Conservation (phyloP, 768 basidiomycete species). For the Serpula lacrymans region DNA sequence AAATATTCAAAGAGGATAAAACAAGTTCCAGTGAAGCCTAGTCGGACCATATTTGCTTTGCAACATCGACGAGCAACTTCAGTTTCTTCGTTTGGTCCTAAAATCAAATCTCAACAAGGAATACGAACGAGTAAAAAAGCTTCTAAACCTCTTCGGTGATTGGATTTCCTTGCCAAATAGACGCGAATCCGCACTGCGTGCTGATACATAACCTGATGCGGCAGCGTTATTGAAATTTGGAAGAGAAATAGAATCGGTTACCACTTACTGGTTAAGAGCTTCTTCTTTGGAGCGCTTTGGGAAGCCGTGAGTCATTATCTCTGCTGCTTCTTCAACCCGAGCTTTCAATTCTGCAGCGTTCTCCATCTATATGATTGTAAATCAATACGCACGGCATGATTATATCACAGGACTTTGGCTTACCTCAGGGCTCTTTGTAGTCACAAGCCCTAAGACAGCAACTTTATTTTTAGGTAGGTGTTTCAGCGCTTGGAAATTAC, state of each 20-base stretch:
- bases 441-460: conserved; percentile 41
- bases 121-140: too few relatives aligned
- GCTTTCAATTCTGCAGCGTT: conserved; percentile 35
- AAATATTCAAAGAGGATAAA: too few relatives aligned
- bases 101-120: too few relatives aligned
- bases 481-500: conserved; percentile 33
- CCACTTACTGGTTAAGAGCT: conserved; percentile 36
- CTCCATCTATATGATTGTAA: conserved; percentile 35
- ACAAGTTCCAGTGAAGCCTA: too few relatives aligned
- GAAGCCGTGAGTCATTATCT: conserved; percentile 36
- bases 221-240: background rate
- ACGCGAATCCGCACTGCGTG: conserved; percentile 53
- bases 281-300: conserved; percentile 34
- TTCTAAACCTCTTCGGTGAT: conserved; percentile 34
- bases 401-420: conserved; percentile 29
- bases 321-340: conserved; percentile 42
- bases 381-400: too few relatives aligned
- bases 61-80: too few relatives aligned
- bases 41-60: too few relatives aligned
- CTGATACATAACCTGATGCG: conserved; percentile 41
- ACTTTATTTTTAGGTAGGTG: conserved; percentile 33
- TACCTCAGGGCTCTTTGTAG: conserved; percentile 38
- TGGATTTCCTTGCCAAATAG: conserved; percentile 42
- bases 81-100: too few relatives aligned
- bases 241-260: background rate